Evolutionary conservation across 2,329 filamentous ascomycete species (phyloP), one percentile per base, ranked within the genome.

Genomic region (Elsinoe australis): DNA sequence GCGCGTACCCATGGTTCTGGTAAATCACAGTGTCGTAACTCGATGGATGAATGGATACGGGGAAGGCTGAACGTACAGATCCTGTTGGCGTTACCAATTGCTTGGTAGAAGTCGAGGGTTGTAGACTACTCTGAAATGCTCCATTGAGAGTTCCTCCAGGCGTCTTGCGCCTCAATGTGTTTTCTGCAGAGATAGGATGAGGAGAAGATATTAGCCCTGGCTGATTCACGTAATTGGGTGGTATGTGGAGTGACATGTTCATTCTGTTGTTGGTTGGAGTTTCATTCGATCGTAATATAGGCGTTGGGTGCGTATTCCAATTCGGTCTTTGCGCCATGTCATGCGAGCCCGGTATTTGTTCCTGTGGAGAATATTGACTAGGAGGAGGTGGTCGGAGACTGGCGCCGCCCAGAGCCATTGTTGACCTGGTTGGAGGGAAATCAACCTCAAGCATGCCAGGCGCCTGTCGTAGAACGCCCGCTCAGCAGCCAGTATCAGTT

Each of bases 101-200:
- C 67, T 95, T 95, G 1, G 82, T 80, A 24, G 60, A 54, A 22
- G 57, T 55, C 14, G 51, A 24, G 15, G 57, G 55, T 29, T 60
- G 58, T 8, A 54, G 55, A 4, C 85, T 86, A 24, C 85, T 87
- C 72, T 96, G 89, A 60, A 95, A 95, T 8, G 87, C 88, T 47
- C 86, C 87, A 55, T 90, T 83, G 52, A 96, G 76, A 29, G 88
- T 95, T n/a, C 90, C 92, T 60, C 83, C 90, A 3, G 90, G 92
- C 6, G 90, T 96, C 66, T 96, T 96, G 55, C 90, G 80, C 55
- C 90, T 80, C 49, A 95, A 72, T 57, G 87, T 85, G 64, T 94
- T 82, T 64, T 95, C 87, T 47, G 64, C 63, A 26, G 39, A 44
- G 12, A 32, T 28, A 32, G 39, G 39, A 10, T 44, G 28, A 12